Base-by-base conservation (phyloP, 306 rosid genomes). In the Fragaria nilgerrensis region DNA sequence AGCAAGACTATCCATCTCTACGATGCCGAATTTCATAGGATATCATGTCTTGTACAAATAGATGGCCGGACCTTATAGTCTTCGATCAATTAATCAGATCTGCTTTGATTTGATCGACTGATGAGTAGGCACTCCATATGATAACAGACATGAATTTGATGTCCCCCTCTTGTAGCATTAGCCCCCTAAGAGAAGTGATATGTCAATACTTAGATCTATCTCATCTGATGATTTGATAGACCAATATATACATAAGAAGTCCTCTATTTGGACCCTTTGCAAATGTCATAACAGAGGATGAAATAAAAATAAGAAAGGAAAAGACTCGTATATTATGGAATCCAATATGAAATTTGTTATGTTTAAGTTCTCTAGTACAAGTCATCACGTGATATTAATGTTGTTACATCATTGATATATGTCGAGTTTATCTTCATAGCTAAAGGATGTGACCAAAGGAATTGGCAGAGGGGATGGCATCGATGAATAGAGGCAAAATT, bases 111-210 rank as follows among this genome's bases (percentile, higher is more conserved):
- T 41, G 77, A 41, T 29, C 23, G 16, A 36, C n/a, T n/a, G 64
- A 72, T 37, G 64, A 72, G 73, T 70, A 45, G 56, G 74, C 39
- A 47, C 32, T 70, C 56, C 58, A 71, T 49, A 71, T 48, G 59
- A 49, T 48, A 70, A 48, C 74, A 49, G 45, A 32, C 45, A 17
- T 71, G n/a, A 39, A 39, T 39, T 11, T 55, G 36, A 73, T 39
- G 69, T 41, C 43, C 63, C 36, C 14, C 9, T 23, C 43, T 55
- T n/a, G 14, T n/a, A 34, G 49, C 36, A 52, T 53, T 72, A 73
- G 52, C 67, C 76, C 59, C 37, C 43, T 16, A 34, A 19, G 44
- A 36, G 20, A 27, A 34, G 36, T 72, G 64, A 71, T 49, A 50
- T 52, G 63, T 34, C 75, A 34, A 49, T 13, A 36, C 17, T 13